These are phyloP conservation scores for Nannochloris sp. DNA, from an alignment of 139 green algal species.

Conservation along the genomic window DNA sequence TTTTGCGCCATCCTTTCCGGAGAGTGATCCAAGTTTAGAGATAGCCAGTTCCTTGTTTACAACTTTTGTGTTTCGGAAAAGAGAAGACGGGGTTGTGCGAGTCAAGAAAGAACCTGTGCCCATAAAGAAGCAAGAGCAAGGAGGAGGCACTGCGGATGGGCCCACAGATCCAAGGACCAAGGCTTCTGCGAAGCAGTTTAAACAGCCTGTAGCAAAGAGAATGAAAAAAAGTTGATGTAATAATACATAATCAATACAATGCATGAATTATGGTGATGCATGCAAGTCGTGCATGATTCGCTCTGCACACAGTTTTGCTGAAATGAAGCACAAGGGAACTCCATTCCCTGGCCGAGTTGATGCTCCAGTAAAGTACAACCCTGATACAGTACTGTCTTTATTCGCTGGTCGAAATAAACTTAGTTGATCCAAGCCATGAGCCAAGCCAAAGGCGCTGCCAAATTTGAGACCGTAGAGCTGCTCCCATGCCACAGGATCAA, in stretches of 20 bases:
- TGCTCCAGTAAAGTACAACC: conserved; percentile 71
- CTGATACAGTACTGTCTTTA: conserved; percentile 35
- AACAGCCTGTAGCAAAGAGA: not conserved
- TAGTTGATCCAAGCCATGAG: conserved; percentile 72
- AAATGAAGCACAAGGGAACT: conserved; percentile 69
- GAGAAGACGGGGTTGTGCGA: not conserved
- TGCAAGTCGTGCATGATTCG: conserved; percentile 31
- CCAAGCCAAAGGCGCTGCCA: conserved; percentile 75
- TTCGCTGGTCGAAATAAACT: conserved; percentile 41
- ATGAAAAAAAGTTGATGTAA: conserved; percentile 3
- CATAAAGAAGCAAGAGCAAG: not conserved
- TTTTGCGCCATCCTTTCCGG: conserved; percentile 52
- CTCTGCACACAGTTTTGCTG: conserved; percentile 31
- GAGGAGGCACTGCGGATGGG: not conserved
- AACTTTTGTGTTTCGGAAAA: conserved; percentile 36
- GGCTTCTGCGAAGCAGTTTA: not conserved
- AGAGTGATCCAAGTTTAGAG: conserved; percentile 21
- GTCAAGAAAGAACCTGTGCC: not conserved
- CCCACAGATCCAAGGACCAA: not conserved
- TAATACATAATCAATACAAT: not conserved
- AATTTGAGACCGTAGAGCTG: conserved; percentile 59
- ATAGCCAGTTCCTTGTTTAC: conserved; percentile 24
- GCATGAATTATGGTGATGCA: not conserved
- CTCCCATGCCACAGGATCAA: conserved; percentile 27
- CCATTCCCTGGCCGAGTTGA: conserved; percentile 73